phyloP scores from a whole-genome alignment of 495 filamentous ascomycete genomes.

The Lasiosphaeris hirsuta region DNA sequence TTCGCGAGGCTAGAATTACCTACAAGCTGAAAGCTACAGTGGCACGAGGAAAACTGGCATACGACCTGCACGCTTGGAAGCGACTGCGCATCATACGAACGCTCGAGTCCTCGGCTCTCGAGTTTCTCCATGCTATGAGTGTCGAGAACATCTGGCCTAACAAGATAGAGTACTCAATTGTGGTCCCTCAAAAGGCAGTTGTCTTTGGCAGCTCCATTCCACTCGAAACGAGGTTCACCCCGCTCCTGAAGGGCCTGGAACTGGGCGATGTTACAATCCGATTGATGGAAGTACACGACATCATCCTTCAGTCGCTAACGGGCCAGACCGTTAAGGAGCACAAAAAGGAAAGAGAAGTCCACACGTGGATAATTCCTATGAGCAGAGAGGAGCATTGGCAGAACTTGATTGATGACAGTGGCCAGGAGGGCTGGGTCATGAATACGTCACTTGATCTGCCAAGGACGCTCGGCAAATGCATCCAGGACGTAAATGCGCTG shows the following conservation, averaged over 20 bases:
- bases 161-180: slow-evolving; percentile 90
- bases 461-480: slow-evolving; percentile 68
- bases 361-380: slow-evolving; percentile 59
- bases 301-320: slow-evolving; percentile 49
- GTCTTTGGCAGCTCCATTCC: slow-evolving; percentile 82
- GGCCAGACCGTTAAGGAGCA: slow-evolving; percentile 53
- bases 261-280: slow-evolving; percentile 73
- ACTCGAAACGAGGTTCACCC: slow-evolving; percentile 75
- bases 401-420: slow-evolving; percentile 67
- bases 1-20: slow-evolving; percentile 73
- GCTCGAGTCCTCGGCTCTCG: slow-evolving; percentile 72
- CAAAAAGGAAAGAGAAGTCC: slow-evolving; percentile 60
- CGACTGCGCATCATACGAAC: slow-evolving; percentile 86
- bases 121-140: slow-evolving; percentile 85
- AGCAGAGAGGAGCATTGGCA: slow-evolving; percentile 56
- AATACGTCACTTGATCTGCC: slow-evolving; percentile 67
- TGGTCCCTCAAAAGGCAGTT: slow-evolving; percentile 83
- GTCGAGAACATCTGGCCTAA: slow-evolving; percentile 92
- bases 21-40: slow-evolving; percentile 89
- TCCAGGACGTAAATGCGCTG: slow-evolving; percentile 80
- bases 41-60: slow-evolving; percentile 71
- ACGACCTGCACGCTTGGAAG: slow-evolving; percentile 73
- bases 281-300: slow-evolving; percentile 74
- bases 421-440: slow-evolving; percentile 72
- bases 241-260: slow-evolving; percentile 79